Percentiles rank a stretch among this genome's conserved stretches.
phyloP scores from a whole-genome alignment of 345 rosid genomes.

The Populus deltoides region DNA sequence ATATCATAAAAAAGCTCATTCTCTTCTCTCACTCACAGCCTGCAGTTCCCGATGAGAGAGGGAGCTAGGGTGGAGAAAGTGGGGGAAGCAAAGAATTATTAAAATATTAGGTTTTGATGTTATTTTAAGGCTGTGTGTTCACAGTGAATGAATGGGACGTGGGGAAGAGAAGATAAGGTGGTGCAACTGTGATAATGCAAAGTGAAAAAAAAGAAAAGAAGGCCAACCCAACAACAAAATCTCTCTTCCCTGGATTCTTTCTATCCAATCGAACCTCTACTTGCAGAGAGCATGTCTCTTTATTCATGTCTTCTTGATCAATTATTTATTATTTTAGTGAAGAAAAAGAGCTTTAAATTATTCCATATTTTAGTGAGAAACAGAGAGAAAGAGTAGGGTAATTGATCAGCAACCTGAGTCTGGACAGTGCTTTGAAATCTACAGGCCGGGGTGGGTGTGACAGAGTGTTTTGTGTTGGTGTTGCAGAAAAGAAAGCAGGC shows the following conservation, averaged over 20 bases:
- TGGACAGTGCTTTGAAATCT: slow-evolving; percentile 26
- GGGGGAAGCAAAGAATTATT: slow-evolving; percentile 1
- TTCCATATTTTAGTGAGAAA: neutral
- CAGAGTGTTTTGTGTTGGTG: slow-evolving; percentile 16
- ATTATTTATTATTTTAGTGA: slow-evolving; percentile 3
- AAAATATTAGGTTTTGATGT: neutral
- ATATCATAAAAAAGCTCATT: neutral
- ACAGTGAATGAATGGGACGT: slow-evolving; percentile 14
- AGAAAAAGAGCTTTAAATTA: neutral
- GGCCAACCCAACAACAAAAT: slow-evolving; percentile 35
- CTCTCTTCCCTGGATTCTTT: slow-evolving; percentile 41
- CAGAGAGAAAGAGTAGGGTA: neutral
- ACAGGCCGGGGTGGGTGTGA: neutral
- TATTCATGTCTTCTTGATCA: slow-evolving; percentile 27
- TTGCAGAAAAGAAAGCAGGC: slow-evolving; percentile 25
- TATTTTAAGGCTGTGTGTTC: neutral
- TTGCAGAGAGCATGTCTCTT: slow-evolving; percentile 46
- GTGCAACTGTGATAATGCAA: slow-evolving; percentile 36
- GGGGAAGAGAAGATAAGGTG: slow-evolving; percentile 55
- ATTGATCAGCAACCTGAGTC: neutral
- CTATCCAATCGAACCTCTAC: slow-evolving; percentile 47
- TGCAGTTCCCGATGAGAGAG: slow-evolving; percentile 37
- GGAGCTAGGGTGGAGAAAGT: slow-evolving; percentile 9
- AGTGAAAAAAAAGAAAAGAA: slow-evolving; percentile 22
- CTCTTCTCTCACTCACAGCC: slow-evolving; percentile 7